Percentiles rank a stretch among this genome's conserved stretches.
These are phyloP conservation scores for Usnea hakonensis DNA, from an alignment of 495 filamentous ascomycete genomes.

Conservation along the genomic window DNA sequence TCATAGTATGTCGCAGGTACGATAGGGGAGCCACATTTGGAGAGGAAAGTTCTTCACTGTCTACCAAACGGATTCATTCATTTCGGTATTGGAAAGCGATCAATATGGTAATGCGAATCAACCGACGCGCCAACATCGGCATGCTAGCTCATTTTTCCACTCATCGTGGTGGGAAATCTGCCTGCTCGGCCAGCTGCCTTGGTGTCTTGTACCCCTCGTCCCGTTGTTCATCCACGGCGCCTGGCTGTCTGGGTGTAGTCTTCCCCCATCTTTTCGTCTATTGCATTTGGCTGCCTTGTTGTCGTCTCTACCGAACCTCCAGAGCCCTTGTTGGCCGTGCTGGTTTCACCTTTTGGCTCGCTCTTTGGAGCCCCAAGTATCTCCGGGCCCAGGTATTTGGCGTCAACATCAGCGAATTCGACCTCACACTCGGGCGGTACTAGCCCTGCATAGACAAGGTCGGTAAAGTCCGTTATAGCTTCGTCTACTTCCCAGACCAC, in stretches of 20 bases:
- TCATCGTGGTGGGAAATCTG: too few species aligned
- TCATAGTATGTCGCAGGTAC: too few species aligned
- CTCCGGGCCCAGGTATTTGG: background rate
- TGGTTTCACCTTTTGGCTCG: background rate
- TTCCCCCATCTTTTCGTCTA: background rate
- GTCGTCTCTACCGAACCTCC: background rate
- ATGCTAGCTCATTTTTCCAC: background rate
- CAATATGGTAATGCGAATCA: too few species aligned
- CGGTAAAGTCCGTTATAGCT: background rate
- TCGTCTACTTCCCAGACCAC: background rate
- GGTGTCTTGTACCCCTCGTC: too few species aligned
- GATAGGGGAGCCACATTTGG: background rate
- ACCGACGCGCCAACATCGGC: background rate
- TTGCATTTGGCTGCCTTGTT: background rate
- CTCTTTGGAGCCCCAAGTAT: background rate
- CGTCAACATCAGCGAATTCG: too few species aligned
- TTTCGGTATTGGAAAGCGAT: background rate
- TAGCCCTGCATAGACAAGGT: background rate
- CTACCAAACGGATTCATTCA: too few species aligned
- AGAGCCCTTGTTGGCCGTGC: background rate
- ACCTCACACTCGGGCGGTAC: background rate
- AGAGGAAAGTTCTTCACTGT: background rate
- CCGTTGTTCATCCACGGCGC: background rate
- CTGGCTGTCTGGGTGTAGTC: too few species aligned
- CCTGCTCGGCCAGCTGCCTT: too few species aligned